These are phyloP conservation scores for Vanilla planifolia DNA, from an alignment of 106 monocot genomes.

Conservation along the genomic window DNA sequence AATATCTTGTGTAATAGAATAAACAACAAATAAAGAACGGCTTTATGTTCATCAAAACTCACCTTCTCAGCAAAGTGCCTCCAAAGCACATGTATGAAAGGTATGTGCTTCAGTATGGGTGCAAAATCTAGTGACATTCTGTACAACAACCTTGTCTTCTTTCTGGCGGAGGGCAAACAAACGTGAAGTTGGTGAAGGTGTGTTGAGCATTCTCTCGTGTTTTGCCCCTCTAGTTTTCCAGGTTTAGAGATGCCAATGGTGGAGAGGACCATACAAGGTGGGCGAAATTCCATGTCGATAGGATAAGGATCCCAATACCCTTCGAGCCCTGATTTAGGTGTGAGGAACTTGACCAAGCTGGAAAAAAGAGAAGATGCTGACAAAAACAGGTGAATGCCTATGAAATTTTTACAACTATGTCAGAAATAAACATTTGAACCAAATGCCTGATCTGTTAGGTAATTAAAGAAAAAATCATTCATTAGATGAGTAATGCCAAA, in stretches of 20 bases:
- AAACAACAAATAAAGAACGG: too few species aligned
- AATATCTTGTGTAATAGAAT: too few species aligned
- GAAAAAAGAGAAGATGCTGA: conserved; percentile 1
- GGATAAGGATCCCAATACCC: conserved; percentile 99
- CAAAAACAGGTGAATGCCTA: neutral
- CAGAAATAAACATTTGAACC: too few species aligned
- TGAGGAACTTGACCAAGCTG: conserved; percentile 97
- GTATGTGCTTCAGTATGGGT: conserved; percentile 72
- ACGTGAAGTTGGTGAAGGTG: conserved; percentile 96
- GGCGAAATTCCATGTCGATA: conserved; percentile 97
- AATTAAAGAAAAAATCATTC: too few species aligned
- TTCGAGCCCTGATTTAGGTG: conserved; percentile 80
- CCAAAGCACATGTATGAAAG: conserved; percentile 84
- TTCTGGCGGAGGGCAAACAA: conserved; percentile 83
- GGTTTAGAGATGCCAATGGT: conserved; percentile 98
- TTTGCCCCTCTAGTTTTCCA: conserved; percentile 82
- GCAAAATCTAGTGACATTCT: conserved; percentile 98
- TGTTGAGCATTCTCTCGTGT: conserved; percentile 64
- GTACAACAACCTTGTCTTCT: conserved; percentile 85
- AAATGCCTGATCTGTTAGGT: too few species aligned
- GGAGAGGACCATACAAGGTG: conserved; percentile 92
- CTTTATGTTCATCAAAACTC: too few species aligned
- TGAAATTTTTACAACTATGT: too few species aligned
- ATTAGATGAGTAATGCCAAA: too few species aligned
- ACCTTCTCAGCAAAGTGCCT: conserved; percentile 91